Conservation (phyloP, 2,329 filamentous ascomycete species). For the Fusarium ramigenum region DNA sequence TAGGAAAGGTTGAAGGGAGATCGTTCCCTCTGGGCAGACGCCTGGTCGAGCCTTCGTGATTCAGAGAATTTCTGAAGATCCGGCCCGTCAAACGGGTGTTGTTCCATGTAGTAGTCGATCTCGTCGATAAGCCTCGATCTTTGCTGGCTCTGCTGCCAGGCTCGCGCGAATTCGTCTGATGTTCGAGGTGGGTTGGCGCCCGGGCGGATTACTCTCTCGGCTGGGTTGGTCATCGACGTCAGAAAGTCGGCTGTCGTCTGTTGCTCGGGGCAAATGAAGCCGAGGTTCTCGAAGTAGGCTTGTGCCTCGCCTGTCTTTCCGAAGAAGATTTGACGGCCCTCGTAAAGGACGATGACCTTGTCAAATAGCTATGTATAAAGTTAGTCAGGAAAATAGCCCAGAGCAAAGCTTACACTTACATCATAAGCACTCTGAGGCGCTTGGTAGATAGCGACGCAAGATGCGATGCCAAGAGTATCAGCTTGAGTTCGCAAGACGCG, state of each 20-base stretch:
- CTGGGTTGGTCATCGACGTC: conserved; percentile 57
- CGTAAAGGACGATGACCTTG: conserved; percentile 73
- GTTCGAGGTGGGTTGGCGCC: conserved; percentile 47
- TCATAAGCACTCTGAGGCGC: conserved; percentile 54
- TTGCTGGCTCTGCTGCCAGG: conserved; percentile 43
- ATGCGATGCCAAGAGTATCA: conserved; percentile 66
- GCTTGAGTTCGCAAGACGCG: conserved; percentile 67
- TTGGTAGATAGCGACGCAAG: conserved; percentile 71
- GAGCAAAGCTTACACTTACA: background rate
- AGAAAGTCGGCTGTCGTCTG: conserved; percentile 78
- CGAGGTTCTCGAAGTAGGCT: conserved; percentile 48
- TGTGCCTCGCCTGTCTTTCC: conserved; percentile 36
- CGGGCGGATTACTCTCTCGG: conserved; percentile 46
- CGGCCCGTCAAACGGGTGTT: conserved; percentile 37
- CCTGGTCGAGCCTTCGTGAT: conserved; percentile 33
- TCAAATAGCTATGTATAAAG: conserved; percentile 60
- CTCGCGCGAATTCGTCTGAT: conserved; percentile 48
- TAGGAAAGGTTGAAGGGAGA: conserved; percentile 34
- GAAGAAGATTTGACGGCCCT: conserved; percentile 70
- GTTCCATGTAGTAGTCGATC: conserved; percentile 42
- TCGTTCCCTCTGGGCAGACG: conserved; percentile 1
- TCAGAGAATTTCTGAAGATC: conserved; percentile 32
- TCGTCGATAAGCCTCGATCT: conserved; percentile 42
- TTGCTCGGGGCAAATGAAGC: conserved; percentile 63
- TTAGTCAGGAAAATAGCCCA: background rate